These are phyloP conservation scores for Alternaria sp. DNA, from an alignment of 2,329 filamentous ascomycete species.

Conservation along the genomic window DNA sequence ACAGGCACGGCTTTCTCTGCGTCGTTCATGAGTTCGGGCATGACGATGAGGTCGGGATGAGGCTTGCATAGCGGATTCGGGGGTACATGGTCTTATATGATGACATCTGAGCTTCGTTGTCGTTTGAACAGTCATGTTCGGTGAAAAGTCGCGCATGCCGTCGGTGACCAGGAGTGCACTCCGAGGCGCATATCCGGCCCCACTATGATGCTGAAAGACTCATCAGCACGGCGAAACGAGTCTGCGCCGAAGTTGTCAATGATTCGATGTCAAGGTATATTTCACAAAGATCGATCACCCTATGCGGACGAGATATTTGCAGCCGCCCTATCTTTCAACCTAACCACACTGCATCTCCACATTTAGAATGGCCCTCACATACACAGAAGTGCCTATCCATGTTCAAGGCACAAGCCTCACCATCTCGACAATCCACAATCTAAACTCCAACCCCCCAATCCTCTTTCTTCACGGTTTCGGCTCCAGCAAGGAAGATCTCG, in stretches of 20 bases:
- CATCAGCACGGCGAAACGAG: background rate
- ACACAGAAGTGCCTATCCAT: too few relatives aligned
- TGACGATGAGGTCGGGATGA: background rate
- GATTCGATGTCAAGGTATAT: background rate
- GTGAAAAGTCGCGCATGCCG: background rate
- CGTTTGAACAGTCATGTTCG: background rate
- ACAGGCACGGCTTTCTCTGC: background rate
- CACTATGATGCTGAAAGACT: background rate
- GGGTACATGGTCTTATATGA: background rate
- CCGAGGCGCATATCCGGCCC: background rate
- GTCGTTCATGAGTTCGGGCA: background rate
- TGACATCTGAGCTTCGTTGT: background rate
- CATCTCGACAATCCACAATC: too few relatives aligned
- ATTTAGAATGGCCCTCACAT: background rate
- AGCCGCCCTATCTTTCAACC: too few relatives aligned
- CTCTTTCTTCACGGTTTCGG: too few relatives aligned
- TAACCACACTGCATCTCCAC: background rate
- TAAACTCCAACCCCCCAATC: too few relatives aligned
- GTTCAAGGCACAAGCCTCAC: too few relatives aligned
- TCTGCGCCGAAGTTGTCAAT: background rate
- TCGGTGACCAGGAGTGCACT: background rate
- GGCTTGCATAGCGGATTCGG: background rate
- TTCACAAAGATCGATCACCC: background rate
- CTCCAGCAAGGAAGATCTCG: too few relatives aligned
- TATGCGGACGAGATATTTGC: background rate